Percentiles rank a stretch among this genome's conserved stretches.
phyloP scores from a whole-genome alignment of 306 rosid species.

The Gynostemma pentaphyllum region DNA sequence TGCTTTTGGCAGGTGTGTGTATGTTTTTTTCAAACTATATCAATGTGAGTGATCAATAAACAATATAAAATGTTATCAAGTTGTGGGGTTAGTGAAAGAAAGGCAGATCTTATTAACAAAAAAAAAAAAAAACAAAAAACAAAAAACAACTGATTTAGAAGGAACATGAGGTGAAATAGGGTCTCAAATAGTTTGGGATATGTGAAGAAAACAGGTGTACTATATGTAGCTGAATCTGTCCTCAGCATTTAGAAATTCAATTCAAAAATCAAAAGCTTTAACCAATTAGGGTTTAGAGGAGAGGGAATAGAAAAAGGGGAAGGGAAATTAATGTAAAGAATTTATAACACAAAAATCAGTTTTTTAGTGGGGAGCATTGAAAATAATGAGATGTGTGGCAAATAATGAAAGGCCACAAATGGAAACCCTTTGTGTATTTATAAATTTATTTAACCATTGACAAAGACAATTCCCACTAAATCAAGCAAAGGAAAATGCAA shows the following conservation, averaged over 20 bases:
- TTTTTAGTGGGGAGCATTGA: constrained; percentile 3
- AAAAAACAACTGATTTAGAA: too few relatives aligned
- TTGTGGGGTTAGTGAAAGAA: not conserved
- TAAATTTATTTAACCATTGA: not conserved
- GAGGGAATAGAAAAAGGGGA: not conserved
- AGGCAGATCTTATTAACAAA: not conserved
- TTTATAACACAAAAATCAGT: not conserved
- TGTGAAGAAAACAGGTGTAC: not conserved
- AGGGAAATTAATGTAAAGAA: not conserved
- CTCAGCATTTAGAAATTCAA: not conserved
- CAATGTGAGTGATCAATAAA: too few relatives aligned
- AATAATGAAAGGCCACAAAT: constrained; percentile 1
- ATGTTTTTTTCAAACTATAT: not conserved
- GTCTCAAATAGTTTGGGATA: not conserved
- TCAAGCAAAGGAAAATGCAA: not conserved
- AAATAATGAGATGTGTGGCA: too few relatives aligned
- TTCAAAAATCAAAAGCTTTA: not conserved
- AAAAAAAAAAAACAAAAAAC: not conserved
- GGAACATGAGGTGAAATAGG: not conserved
- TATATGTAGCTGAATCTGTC: not conserved
- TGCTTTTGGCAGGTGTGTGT: not conserved
- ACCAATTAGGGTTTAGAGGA: constrained; percentile 1
- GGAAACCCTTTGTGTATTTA: not conserved
- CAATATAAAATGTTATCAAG: not conserved
- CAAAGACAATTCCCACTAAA: not conserved